Percentiles rank a stretch among this genome's conserved stretches.
phyloP scores from a whole-genome alignment of 2,329 filamentous ascomycete species.

The Microdochium paspali region DNA sequence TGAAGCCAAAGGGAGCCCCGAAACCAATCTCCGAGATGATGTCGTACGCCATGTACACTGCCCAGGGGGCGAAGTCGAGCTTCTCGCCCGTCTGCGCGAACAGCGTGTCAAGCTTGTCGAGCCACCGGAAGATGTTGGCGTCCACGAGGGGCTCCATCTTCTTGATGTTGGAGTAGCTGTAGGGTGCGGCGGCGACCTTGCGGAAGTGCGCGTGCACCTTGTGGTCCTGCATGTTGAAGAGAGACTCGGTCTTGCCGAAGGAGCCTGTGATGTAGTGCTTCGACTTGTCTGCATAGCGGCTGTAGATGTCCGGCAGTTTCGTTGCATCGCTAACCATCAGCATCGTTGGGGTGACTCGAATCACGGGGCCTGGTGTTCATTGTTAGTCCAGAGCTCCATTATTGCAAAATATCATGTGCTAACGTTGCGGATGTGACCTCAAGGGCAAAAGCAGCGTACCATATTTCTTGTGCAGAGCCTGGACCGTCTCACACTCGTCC shows the following conservation, averaged over 20 bases:
- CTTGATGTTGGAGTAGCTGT: slow-evolving; percentile 46
- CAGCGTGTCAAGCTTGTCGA: slow-evolving; percentile 29
- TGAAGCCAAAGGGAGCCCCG: slow-evolving; percentile 45
- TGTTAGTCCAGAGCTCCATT: too few relatives aligned
- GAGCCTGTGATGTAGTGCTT: slow-evolving; percentile 49
- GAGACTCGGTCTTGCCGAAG: slow-evolving; percentile 42
- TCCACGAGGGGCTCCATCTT: slow-evolving; percentile 50
- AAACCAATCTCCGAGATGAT: slow-evolving; percentile 47
- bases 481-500: slow-evolving; percentile 31
- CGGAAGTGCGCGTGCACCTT: slow-evolving; percentile 39
- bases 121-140: slow-evolving; percentile 37
- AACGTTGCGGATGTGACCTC: background rate
- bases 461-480: slow-evolving; percentile 35
- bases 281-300: slow-evolving; percentile 44
- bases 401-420: background rate
- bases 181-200: slow-evolving; percentile 44
- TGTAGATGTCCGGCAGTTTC: slow-evolving; percentile 46
- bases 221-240: slow-evolving; percentile 49
- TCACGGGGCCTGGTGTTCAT: slow-evolving; percentile 32
- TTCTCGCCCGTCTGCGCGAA: slow-evolving; percentile 33
- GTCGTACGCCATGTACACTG: slow-evolving; percentile 47
- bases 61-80: slow-evolving; percentile 48
- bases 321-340: slow-evolving; percentile 42
- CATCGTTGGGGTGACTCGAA: slow-evolving; percentile 42
- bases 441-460: slow-evolving; percentile 22